phyloP scores from a whole-genome alignment of 345 rosid genomes.

The Passiflora organensis region DNA sequence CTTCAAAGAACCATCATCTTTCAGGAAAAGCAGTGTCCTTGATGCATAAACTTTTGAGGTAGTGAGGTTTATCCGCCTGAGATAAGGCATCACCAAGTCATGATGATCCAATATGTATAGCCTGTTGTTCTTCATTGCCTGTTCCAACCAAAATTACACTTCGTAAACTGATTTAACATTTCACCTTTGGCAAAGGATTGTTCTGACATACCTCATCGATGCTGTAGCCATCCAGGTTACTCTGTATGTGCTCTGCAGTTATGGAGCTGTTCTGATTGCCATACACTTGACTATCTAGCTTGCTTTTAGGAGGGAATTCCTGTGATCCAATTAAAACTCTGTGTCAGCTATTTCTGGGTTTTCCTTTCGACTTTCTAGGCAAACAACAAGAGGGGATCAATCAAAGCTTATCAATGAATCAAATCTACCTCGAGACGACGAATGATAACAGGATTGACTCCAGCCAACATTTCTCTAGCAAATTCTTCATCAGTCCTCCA shows the following conservation, averaged over 20 bases:
- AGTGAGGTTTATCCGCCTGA: conserved; percentile 15
- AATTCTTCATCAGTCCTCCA: conserved; percentile 82
- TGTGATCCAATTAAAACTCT: background rate
- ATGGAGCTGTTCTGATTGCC: background rate
- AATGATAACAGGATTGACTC: conserved; percentile 55
- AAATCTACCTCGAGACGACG: conserved; percentile 45
- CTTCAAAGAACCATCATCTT: conserved; percentile 16
- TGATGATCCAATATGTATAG: conserved; percentile 31
- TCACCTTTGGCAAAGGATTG: background rate
- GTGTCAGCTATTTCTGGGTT: no score
- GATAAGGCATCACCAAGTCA: conserved; percentile 18
- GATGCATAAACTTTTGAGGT: conserved; percentile 17
- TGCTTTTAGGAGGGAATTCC: conserved; percentile 1
- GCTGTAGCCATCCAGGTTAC: background rate
- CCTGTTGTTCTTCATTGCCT: conserved; percentile 18
- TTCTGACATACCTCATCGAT: background rate
- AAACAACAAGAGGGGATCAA: background rate
- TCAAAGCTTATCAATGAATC: background rate
- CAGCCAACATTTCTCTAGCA: conserved; percentile 82
- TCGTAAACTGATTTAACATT: no score
- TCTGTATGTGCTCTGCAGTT: background rate
- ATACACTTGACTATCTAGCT: background rate
- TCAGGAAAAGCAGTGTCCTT: conserved; percentile 23
- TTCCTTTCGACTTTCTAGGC: no score
- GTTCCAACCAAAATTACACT: no score